Evolutionary conservation across 352 stramenopile species (phyloP).

Genomic region (Elongisporangium anandrum): DNA sequence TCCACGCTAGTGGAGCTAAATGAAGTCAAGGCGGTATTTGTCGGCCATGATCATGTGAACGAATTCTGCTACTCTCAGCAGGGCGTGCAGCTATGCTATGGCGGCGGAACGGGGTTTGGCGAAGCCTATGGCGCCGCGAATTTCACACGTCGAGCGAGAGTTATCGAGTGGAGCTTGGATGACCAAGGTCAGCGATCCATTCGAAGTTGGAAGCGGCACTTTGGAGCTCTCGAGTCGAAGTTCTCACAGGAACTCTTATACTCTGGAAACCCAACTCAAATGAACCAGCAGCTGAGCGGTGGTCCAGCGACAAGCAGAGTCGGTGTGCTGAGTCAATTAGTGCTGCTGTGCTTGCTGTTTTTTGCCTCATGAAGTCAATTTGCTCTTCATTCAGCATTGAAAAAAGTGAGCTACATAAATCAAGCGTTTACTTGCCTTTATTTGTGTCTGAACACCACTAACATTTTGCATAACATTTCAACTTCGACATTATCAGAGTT

Average conservation of each 20-base stretch:
- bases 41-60: conserved; percentile 58
- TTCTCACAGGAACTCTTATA: neutral
- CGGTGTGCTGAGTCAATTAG: too few relatives aligned
- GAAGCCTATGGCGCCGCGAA: conserved; percentile 20
- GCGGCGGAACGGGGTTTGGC: conserved; percentile 40
- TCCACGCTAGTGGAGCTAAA: conserved; percentile 34
- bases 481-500: too few relatives aligned
- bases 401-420: too few relatives aligned
- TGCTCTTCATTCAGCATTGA: too few relatives aligned
- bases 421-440: too few relatives aligned
- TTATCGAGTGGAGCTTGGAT: conserved; percentile 41
- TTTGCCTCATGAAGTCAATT: too few relatives aligned
- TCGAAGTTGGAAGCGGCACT: conserved; percentile 42
- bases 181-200: conserved; percentile 29
- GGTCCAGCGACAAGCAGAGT: too few relatives aligned
- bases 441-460: too few relatives aligned
- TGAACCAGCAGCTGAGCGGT: too few relatives aligned
- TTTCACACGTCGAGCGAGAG: conserved; percentile 29
- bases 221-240: neutral
- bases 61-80: conserved; percentile 50
- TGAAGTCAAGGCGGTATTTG: conserved; percentile 57
- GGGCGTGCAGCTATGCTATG: conserved; percentile 52
- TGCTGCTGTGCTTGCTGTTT: too few relatives aligned
- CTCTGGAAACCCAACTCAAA: too few relatives aligned
- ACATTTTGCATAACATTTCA: too few relatives aligned